Conservation (phyloP, 2,329 filamentous ascomycete genomes). For the Tolypocladium capitatum region DNA sequence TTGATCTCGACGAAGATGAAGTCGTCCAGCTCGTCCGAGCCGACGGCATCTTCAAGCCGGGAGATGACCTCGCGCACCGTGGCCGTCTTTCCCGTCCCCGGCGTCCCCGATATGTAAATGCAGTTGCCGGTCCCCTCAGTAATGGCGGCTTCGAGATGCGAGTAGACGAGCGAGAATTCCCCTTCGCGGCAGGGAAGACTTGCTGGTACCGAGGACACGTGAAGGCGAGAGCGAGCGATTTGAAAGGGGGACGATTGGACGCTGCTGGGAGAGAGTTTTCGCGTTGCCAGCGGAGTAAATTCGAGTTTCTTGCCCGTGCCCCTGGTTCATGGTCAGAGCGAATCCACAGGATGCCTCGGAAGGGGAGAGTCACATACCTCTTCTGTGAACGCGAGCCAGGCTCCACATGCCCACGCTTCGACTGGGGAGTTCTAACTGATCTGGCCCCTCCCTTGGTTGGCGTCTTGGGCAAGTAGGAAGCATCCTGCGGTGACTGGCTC, state of each 20-base stretch:
- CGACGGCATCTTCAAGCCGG: constrained; percentile 75
- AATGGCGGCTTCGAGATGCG: constrained; percentile 87
- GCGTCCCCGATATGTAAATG: constrained; percentile 98
- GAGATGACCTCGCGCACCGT: constrained; percentile 92
- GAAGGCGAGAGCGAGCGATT: constrained; percentile 73
- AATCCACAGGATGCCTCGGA: background rate
- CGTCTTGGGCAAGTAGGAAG: constrained; percentile 20
- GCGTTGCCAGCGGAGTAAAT: constrained; percentile 88
- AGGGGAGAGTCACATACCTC: constrained; percentile 8
- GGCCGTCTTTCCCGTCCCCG: constrained; percentile 93
- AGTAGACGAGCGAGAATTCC: constrained; percentile 86
- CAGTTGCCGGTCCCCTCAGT: constrained; percentile 86
- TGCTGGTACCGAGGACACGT: constrained; percentile 84
- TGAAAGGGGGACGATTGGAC: constrained; percentile 80
- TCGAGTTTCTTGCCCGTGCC: constrained; percentile 58
- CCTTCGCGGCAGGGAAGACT: constrained; percentile 83
- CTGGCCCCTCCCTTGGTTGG: constrained; percentile 21
- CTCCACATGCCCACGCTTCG: constrained; percentile 14
- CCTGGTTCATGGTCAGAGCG: constrained; percentile 35
- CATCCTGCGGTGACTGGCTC: constrained; percentile 18
- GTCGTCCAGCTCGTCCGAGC: constrained; percentile 84
- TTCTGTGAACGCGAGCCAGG: constrained; percentile 19
- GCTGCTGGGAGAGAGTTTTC: constrained; percentile 62
- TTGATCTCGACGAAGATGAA: constrained; percentile 99
- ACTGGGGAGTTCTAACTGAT: constrained; percentile 17